Evolutionary conservation across 345 rosid species (phyloP).

Genomic region (Arabidopsis arenosa): DNA sequence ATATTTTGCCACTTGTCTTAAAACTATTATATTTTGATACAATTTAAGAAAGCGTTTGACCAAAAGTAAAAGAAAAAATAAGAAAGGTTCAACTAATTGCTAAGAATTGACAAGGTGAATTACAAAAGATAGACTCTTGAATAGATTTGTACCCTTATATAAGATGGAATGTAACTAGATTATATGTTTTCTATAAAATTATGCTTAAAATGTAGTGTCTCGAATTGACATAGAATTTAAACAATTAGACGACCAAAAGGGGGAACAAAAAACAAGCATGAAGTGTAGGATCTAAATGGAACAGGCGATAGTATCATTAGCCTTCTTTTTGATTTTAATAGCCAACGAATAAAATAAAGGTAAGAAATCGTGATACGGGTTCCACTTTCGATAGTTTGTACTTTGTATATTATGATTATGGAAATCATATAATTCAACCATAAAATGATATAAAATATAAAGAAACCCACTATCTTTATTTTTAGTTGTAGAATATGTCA

Average conservation of each 20-base stretch:
- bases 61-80: neutral
- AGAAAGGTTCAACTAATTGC: constrained; percentile 14
- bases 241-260: neutral
- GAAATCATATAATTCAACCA: constrained; percentile 22
- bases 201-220: neutral
- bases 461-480: constrained; percentile 34
- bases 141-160: neutral
- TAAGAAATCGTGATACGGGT: constrained; percentile 35
- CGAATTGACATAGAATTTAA: neutral
- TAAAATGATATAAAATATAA: constrained; percentile 27
- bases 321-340: neutral
- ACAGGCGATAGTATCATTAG: constrained; percentile 17
- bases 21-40: neutral
- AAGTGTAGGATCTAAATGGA: neutral
- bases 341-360: constrained; percentile 27
- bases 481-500: constrained; percentile 31
- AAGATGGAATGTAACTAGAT: neutral
- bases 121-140: constrained; percentile 6
- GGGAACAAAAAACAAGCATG: neutral
- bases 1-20: constrained; percentile 15
- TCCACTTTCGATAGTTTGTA: constrained; percentile 33
- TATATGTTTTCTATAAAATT: neutral
- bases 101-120: constrained; percentile 9
- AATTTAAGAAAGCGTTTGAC: neutral
- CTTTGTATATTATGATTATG: constrained; percentile 22